A percentile compares a stretch with the other conserved stretches of the same genome.
These are phyloP conservation scores for Peronospora farinosa DNA, from an alignment of 352 stramenopile genomes.

Conservation along the genomic window DNA sequence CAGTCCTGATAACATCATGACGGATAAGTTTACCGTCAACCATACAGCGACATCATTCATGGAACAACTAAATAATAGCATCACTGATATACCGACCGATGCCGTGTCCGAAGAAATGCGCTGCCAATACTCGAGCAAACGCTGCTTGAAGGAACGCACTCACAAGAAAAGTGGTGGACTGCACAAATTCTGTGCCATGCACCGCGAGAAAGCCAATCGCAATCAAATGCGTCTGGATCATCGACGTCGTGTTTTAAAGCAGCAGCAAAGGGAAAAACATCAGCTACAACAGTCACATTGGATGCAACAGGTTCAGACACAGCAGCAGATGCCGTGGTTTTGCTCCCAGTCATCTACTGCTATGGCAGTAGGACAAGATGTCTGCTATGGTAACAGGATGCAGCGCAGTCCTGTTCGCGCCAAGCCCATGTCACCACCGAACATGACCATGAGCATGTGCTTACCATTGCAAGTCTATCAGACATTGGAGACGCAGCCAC, in stretches of 20 bases:
- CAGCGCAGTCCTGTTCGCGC: slow-evolving; percentile 11
- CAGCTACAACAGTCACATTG: slow-evolving; percentile 35
- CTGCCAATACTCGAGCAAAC: slow-evolving; percentile 73
- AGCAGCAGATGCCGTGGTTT: slow-evolving; percentile 23
- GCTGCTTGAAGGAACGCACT: slow-evolving; percentile 48
- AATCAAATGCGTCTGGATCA: slow-evolving; percentile 70
- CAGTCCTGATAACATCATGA: slow-evolving; percentile 19
- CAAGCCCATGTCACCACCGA: slow-evolving; percentile 24
- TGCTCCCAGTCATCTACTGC: slow-evolving; percentile 14
- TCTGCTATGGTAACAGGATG: slow-evolving; percentile 15
- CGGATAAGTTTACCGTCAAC: slow-evolving; percentile 18
- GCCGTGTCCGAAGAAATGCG: slow-evolving; percentile 32
- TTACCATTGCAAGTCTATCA: slow-evolving; percentile 17
- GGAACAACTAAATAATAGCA: slow-evolving; percentile 9
- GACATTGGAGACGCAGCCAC: slow-evolving; percentile 1
- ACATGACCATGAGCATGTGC: slow-evolving; percentile 23
- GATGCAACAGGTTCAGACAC: slow-evolving; percentile 25
- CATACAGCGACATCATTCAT: slow-evolving; percentile 7
- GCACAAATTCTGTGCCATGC: slow-evolving; percentile 68
- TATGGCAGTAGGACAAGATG: slow-evolving; percentile 34
- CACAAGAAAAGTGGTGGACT: slow-evolving; percentile 63
- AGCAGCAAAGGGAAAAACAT: slow-evolving; percentile 38
- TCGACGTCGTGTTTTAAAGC: slow-evolving; percentile 44
- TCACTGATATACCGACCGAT: background rate
- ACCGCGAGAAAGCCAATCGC: slow-evolving; percentile 64